phyloP scores from a whole-genome alignment of 2,329 filamentous ascomycete species.

The Nigrospora oryzae region DNA sequence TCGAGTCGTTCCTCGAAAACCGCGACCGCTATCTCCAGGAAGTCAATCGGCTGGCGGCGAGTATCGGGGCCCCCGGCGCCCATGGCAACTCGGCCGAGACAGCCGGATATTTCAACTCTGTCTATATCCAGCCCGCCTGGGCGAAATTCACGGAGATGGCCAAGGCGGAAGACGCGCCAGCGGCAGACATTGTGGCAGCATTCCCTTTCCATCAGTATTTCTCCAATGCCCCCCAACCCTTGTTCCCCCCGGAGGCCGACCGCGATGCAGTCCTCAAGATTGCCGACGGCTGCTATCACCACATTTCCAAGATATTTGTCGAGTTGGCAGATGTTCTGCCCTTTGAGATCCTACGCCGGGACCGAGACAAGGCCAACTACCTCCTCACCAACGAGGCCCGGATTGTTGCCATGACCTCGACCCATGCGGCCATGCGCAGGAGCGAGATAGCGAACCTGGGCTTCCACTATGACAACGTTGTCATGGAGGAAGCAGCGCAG shows the following conservation, averaged over 20 bases:
- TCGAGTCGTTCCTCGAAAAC: slow-evolving; percentile 92
- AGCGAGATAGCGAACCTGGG: slow-evolving; percentile 86
- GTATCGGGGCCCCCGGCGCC: slow-evolving; percentile 81
- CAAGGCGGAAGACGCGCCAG: slow-evolving; percentile 45
- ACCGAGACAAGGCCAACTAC: slow-evolving; percentile 92
- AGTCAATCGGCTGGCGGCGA: slow-evolving; percentile 77
- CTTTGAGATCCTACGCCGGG: slow-evolving; percentile 85
- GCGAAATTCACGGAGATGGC: slow-evolving; percentile 67
- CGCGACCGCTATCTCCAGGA: slow-evolving; percentile 70
- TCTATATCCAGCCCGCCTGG: slow-evolving; percentile 87
- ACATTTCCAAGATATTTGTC: slow-evolving; percentile 83
- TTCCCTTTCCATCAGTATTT: slow-evolving; percentile 93
- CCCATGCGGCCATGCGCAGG: slow-evolving; percentile 89
- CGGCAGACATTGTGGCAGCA: slow-evolving; percentile 55
- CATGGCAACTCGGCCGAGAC: slow-evolving; percentile 96
- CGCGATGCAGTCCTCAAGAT: slow-evolving; percentile 66
- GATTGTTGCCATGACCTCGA: slow-evolving; percentile 97
- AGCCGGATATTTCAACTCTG: slow-evolving; percentile 89
- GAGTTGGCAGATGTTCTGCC: slow-evolving; percentile 89
- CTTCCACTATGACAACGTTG: slow-evolving; percentile 94
- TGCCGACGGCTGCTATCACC: slow-evolving; percentile 75
- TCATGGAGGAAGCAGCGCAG: slow-evolving; percentile 98
- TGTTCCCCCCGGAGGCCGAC: slow-evolving; percentile 62
- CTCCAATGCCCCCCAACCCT: slow-evolving; percentile 72
- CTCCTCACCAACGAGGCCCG: slow-evolving; percentile 92